phyloP scores from a whole-genome alignment of 345 rosid species.

The Lepidium africanum region DNA sequence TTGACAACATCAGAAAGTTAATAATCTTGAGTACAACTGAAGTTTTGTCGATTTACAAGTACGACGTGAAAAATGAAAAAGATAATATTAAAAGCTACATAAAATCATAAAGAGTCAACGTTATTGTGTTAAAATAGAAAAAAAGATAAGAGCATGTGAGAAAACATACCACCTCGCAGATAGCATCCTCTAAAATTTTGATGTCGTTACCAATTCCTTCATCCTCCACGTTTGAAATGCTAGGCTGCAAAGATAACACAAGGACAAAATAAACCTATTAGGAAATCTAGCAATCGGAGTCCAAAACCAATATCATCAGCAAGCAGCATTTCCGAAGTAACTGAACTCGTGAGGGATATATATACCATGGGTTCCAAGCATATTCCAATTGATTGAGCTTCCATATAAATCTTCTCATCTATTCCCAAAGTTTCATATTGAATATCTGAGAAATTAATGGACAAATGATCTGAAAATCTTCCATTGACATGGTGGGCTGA shows the following conservation, averaged over 20 bases:
- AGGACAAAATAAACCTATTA: not conserved
- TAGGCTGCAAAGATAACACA: constrained; percentile 38
- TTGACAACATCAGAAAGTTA: constrained; percentile 13
- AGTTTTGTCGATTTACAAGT: not conserved
- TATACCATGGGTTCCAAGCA: constrained; percentile 75
- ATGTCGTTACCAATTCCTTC: constrained; percentile 57
- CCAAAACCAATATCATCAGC: not conserved
- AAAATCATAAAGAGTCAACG: not conserved
- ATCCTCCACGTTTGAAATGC: constrained; percentile 42
- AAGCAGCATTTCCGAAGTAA: constrained; percentile 10
- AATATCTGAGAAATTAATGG: constrained; percentile 40
- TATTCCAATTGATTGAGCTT: constrained; percentile 76
- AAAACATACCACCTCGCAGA: constrained; percentile 60
- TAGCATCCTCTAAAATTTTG: constrained; percentile 50
- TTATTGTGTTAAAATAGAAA: not conserved
- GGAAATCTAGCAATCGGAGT: not conserved
- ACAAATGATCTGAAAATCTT: constrained; percentile 36
- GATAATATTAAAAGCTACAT: not conserved
- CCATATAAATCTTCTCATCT: constrained; percentile 67
- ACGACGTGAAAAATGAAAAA: not conserved
- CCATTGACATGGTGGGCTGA: constrained; percentile 42
- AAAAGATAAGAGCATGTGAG: not conserved
- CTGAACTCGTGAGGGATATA: constrained; percentile 21
- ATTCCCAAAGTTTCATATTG: constrained; percentile 53
- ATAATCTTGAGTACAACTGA: not conserved